Base-by-base conservation (phyloP, 345 rosid genomes). In the Excoecaria agallocha region DNA sequence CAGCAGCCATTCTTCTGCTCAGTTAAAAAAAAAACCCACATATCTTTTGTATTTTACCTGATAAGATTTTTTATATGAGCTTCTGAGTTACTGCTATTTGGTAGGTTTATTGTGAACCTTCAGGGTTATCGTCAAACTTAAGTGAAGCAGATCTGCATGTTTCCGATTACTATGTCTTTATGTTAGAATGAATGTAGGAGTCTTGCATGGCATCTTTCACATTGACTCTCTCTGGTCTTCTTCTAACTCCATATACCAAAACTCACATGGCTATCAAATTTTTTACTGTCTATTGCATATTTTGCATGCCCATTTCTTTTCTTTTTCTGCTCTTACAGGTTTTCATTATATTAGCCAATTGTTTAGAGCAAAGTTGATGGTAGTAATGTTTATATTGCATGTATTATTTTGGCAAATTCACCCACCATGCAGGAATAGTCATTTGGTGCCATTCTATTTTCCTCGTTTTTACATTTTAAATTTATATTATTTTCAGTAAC, bases 161-260 rank as follows among this genome's bases (percentile, higher is more conserved):
- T 55, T 70, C 49, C 55, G 30, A 43, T 54, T 6, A 25, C 25
- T 17, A 43, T 1, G 39, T 59, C 12, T 38, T 41, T 51, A n/a
- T 38, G 17, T 63, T 67, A 35, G 56, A 25, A 67, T 67, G 41
- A 12, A 67, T 67, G 54, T 8, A 67, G 70, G 13, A 5, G 56
- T 49, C 35, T 15, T 19, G 37, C 12, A 6, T 20, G n/a, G 3
- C 20, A 24, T 51, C 25, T 69, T 39, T 55, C 19, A 35, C 37
- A 39, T 37, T 37, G 49, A 52, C 24, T 6, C 30, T 61, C 38
- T 35, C 46, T 38, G 49, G 30, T 73, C 48, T 30, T 25, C 12
- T 25, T 41, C 43, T 61, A 25, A 38, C 16, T 61, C 66, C 35
- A 30, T 3, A 25, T 15, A 30, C 66, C 3, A 19, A 19, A 19